A percentile compares a stretch with the other conserved stretches of the same genome.
These are phyloP conservation scores for Trichoderma sp. DNA, from an alignment of 2,329 filamentous ascomycete genomes.

Conservation along the genomic window DNA sequence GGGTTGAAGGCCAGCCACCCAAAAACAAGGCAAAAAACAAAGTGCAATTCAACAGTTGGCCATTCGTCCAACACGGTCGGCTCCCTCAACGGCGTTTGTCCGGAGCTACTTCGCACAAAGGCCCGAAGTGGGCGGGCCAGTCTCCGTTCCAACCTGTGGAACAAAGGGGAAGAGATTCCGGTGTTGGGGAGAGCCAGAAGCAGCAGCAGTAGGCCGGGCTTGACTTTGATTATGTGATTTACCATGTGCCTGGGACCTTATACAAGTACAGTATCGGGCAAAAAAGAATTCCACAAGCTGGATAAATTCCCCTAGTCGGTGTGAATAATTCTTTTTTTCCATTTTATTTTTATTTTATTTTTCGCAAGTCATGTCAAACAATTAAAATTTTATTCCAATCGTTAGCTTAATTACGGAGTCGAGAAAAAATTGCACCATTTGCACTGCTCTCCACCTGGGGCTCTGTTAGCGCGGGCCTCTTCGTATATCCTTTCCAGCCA, in stretches of 20 bases:
- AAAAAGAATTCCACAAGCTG: neutral
- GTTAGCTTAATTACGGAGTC: neutral
- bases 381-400: neutral
- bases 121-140: constrained; percentile 14
- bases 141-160: constrained; percentile 15
- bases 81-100: constrained; percentile 10
- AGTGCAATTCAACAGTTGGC: neutral
- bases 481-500: constrained; percentile 3
- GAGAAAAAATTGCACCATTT: constrained; percentile 4
- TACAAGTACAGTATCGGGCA: neutral
- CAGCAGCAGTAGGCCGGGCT: neutral
- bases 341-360: neutral
- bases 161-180: constrained; percentile 5
- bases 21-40: neutral
- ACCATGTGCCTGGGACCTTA: constrained; percentile 4
- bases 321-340: neutral
- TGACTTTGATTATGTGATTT: constrained; percentile 3
- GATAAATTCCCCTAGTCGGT: neutral
- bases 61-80: neutral
- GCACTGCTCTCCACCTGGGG: neutral
- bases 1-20: neutral
- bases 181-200: neutral
- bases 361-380: neutral
- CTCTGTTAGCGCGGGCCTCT: neutral
- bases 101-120: constrained; percentile 14